Evolutionary conservation across 306 rosid genomes (phyloP), one percentile per base, ranked within the genome.

Genomic region (Vachellia pachyceras): DNA sequence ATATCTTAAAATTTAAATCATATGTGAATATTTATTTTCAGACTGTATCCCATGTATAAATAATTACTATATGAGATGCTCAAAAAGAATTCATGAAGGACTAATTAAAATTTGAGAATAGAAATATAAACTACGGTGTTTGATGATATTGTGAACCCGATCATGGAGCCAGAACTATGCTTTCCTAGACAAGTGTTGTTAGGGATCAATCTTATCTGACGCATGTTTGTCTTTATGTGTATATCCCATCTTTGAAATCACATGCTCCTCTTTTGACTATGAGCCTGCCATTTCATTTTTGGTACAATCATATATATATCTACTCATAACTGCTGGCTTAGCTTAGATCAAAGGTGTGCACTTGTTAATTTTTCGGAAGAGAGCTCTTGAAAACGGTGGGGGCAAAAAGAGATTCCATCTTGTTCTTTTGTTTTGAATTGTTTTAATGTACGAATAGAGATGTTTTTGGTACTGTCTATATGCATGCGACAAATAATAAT

Each of bases 221-320:
- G 77, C 80, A 33, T 22, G 46, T 8, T 82, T 86, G 86, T 82
- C 89, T 79, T 72, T 68, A 20, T 20, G 25, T 41, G 14, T 57
- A 76, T 80, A 72, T 76, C 84, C 80, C 83, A 67, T 42, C 64
- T 72, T 35, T 73, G 85, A 77, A 77, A 50, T 86, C 89, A 68
- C 73, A 41, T 68, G 50, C 89, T 40, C 85, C 70, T 77, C 78
- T 84, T 80, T 83, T 86, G 89, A 83, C 89, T 69, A 83, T 52
- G 73, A 83, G 47, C 63, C 85, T 80, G 80, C 82, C 82, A 66
- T 73, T 77, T 77, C 79, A 80, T 52, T 52, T 83, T 60, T 80
- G 68, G 67, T 77, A 83, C 85, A 60, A 72, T 76, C 39, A 29
- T 29, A 1, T 29, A 29, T 14, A 14, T 66, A 23, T 58, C 65